A percentile compares a stretch with the other conserved stretches of the same genome.
phyloP scores from a whole-genome alignment of 176 grass and related monocot genomes.

The Ampelocalamus luodianensis region DNA sequence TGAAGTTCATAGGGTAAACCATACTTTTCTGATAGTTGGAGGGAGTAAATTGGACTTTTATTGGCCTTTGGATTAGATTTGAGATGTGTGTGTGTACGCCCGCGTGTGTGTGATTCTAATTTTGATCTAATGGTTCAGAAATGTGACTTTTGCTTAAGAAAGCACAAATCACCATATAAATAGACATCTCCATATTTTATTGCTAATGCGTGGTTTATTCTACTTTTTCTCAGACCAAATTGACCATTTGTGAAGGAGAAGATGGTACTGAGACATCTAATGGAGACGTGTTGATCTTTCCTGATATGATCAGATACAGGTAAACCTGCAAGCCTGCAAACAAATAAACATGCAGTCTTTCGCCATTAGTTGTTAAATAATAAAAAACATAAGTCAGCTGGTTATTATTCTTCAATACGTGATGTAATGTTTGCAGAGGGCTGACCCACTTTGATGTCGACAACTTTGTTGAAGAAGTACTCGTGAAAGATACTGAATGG shows the following conservation, averaged over 20 bases:
- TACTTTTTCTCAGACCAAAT: constrained; percentile 55
- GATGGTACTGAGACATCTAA: constrained; percentile 88
- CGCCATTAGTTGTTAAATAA: constrained; percentile 5
- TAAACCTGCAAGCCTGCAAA: constrained; percentile 46
- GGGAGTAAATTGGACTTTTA: too few species aligned
- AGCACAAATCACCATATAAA: background rate
- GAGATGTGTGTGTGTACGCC: background rate
- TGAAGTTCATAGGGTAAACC: too few species aligned
- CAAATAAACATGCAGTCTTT: constrained; percentile 22
- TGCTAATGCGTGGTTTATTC: constrained; percentile 34
- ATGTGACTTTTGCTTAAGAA: background rate
- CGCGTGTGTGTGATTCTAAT: background rate
- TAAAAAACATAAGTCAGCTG: constrained; percentile 26
- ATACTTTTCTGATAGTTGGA: too few species aligned
- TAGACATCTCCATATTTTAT: constrained; percentile 22
- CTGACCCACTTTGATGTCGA: constrained; percentile 91
- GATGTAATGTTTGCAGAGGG: constrained; percentile 57
- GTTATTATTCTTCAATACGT: constrained; percentile 35
- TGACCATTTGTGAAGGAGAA: constrained; percentile 98
- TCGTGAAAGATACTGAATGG: constrained; percentile 88
- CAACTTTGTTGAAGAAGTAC: constrained; percentile 89
- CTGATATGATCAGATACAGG: constrained; percentile 99
- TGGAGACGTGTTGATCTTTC: constrained; percentile 97
- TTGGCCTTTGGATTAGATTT: background rate
- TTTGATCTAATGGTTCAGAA: background rate